These are phyloP conservation scores for Leccinum barrowsii DNA, from an alignment of 768 basidiomycete genomes.

Conservation along the genomic window DNA sequence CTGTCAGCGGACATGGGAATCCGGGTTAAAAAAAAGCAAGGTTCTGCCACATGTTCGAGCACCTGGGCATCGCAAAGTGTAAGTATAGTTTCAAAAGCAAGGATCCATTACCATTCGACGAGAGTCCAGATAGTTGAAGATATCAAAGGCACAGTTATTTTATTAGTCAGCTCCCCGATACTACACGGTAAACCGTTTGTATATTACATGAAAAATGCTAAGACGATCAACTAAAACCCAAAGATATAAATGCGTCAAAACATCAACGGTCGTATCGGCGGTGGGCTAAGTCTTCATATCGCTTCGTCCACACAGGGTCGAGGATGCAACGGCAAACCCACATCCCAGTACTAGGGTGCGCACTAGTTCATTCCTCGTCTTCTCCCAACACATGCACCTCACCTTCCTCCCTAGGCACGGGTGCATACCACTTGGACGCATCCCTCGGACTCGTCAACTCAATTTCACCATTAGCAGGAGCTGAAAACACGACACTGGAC, in stretches of 20 bases:
- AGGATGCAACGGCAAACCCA: not conserved
- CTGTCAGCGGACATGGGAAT: no score
- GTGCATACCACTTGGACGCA: conserved; percentile 61
- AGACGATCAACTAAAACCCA: not conserved
- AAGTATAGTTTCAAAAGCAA: no score
- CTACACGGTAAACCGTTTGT: no score
- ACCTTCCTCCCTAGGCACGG: conserved; percentile 45
- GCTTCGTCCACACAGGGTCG: not conserved
- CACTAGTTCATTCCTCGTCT: conserved; percentile 38
- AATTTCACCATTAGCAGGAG: conserved; percentile 34
- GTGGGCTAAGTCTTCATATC: not conserved
- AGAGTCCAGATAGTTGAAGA: no score
- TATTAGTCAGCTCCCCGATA: no score
- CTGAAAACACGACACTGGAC: conserved; percentile 19
- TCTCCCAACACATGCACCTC: conserved; percentile 48
- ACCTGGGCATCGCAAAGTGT: no score
- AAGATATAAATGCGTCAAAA: not conserved
- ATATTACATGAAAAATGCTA: no score
- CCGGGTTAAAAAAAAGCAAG: no score
- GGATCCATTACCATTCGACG: no score
- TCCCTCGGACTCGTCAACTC: conserved; percentile 36
- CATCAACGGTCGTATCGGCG: not conserved
- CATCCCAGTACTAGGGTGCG: not conserved
- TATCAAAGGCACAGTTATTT: no score
- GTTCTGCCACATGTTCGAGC: no score